phyloP scores from a whole-genome alignment of 495 filamentous ascomycete genomes.

The Amorphotheca resinae region DNA sequence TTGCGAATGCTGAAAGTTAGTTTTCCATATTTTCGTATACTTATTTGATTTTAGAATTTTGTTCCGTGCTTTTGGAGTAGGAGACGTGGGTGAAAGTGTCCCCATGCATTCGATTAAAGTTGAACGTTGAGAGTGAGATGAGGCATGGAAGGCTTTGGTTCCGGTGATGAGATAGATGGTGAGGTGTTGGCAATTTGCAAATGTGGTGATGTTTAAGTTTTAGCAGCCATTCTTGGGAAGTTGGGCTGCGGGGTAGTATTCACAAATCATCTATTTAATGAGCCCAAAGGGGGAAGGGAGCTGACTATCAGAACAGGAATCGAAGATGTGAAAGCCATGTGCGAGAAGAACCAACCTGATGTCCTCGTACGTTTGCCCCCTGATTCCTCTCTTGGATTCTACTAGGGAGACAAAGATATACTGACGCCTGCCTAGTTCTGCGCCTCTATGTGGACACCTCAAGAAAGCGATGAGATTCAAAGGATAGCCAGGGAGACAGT shows the following conservation, averaged over 20 bases:
- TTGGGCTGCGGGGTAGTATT: too few relatives aligned
- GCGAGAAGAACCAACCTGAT: conserved; percentile 36
- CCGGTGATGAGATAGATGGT: neutral
- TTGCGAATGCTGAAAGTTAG: conserved; percentile 45
- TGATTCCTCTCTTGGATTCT: neutral
- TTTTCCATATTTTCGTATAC: conserved; percentile 2
- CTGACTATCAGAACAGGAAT: conserved; percentile 29
- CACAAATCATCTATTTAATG: too few relatives aligned
- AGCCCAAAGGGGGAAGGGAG: too few relatives aligned
- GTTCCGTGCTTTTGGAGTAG: too few relatives aligned
- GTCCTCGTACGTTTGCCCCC: conserved; percentile 25
- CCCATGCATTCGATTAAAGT: too few relatives aligned
- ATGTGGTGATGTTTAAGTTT: too few relatives aligned
- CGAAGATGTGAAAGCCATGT: conserved; percentile 38
- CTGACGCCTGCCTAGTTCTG: too few relatives aligned
- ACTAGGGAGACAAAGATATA: too few relatives aligned
- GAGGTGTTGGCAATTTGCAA: neutral
- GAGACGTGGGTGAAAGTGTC: too few relatives aligned
- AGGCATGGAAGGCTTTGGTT: neutral
- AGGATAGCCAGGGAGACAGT: conserved; percentile 37
- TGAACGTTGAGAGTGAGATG: too few relatives aligned
- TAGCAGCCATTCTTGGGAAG: too few relatives aligned
- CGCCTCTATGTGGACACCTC: conserved; percentile 56
- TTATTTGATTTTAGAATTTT: neutral
- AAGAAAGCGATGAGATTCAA: conserved; percentile 41